Base-by-base conservation (phyloP, 768 basidiomycete genomes). In the Podaxis rugospora region DNA sequence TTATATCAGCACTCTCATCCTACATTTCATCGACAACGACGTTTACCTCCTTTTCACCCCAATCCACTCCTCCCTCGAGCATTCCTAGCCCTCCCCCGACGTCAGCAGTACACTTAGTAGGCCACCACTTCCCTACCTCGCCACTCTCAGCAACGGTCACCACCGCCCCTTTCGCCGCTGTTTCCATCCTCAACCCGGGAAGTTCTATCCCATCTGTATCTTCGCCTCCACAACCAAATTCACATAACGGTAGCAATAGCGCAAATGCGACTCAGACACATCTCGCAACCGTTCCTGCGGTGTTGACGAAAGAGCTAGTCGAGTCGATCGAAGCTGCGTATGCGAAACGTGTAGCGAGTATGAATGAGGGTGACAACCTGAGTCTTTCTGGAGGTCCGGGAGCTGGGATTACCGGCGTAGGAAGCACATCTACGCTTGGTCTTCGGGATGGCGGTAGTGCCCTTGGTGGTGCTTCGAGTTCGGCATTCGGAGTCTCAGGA, bases 281-380 rank as follows among this genome's bases (percentile, higher is more conserved):
- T 44, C 63, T 11, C 7, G 5, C 63, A 64, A 18, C 13, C 64
- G 18, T n/a, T n/a, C 32, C 40, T 37, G 10, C 53, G 39, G 75
- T 73, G 57, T 79, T 83, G 35, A 80, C 76, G 7, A 78, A 74
- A 54, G 70, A 78, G 16, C 66, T 84, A 35, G 72, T 87, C 16
- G 76, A 83, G 39, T 59, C 72, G 25, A 81, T 89, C 54, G 68
- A 75, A 44, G 53, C 72, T 0, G 75, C 82, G 5, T 84, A 86
- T 68, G 81, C 83, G 35, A 75, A 61, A 35, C 51, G 59, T 40
- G 47, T 61, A 18, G 55, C 59, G n/a, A 52, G 55, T 11, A 49
- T 61, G 40, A 64, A 57, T 27, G 44, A 49, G 16, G 27, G 32
- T 14, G 59, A 55, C 14, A 35, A 28, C 14, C 16, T 9, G 32